A percentile compares a stretch with the other conserved stretches of the same genome.
phyloP scores from a whole-genome alignment of 768 basidiomycete species.

The Scleroderma citrinum region DNA sequence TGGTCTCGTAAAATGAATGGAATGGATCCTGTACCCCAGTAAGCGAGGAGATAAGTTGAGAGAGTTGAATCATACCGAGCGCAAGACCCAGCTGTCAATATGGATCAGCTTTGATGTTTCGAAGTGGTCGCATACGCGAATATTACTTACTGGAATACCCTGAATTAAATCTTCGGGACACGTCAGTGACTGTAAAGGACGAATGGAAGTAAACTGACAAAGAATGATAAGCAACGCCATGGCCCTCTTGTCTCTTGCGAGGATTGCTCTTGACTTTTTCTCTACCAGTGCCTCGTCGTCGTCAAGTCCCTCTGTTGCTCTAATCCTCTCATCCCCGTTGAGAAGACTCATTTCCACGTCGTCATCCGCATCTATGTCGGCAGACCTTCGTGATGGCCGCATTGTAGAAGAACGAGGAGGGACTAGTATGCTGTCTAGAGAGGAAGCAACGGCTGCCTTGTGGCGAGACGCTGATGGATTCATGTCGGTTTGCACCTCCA shows the following conservation, averaged over 20 bases:
- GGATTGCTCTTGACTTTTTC: slow-evolving; percentile 45
- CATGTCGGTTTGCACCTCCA: slow-evolving; percentile 30
- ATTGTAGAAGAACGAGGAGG: slow-evolving; percentile 45
- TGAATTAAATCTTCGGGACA: slow-evolving; percentile 61
- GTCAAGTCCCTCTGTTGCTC: slow-evolving; percentile 40
- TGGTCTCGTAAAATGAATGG: slow-evolving; percentile 95
- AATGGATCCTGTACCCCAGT: slow-evolving; percentile 63
- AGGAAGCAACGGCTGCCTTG: slow-evolving; percentile 51
- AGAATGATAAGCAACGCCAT: slow-evolving; percentile 82
- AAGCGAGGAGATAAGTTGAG: slow-evolving; percentile 1
- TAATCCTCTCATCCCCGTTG: slow-evolving; percentile 47
- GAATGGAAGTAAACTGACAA: slow-evolving; percentile 50
- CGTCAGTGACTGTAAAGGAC: slow-evolving; percentile 11
- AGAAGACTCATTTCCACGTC: slow-evolving; percentile 60
- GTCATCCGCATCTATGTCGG: slow-evolving; percentile 34
- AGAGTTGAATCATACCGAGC: slow-evolving; percentile 47
- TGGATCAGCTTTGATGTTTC: neutral
- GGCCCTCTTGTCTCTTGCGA: slow-evolving; percentile 72
- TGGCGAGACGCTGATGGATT: slow-evolving; percentile 26
- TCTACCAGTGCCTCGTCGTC: slow-evolving; percentile 30
- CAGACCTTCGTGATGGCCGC: slow-evolving; percentile 28
- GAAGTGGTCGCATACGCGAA: slow-evolving; percentile 4
- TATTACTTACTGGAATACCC: slow-evolving; percentile 74
- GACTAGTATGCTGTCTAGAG: slow-evolving; percentile 53
- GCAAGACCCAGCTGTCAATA: slow-evolving; percentile 72